phyloP scores from a whole-genome alignment of 108 stramenopile species.

The Cylindrotheca fusiformis region DNA sequence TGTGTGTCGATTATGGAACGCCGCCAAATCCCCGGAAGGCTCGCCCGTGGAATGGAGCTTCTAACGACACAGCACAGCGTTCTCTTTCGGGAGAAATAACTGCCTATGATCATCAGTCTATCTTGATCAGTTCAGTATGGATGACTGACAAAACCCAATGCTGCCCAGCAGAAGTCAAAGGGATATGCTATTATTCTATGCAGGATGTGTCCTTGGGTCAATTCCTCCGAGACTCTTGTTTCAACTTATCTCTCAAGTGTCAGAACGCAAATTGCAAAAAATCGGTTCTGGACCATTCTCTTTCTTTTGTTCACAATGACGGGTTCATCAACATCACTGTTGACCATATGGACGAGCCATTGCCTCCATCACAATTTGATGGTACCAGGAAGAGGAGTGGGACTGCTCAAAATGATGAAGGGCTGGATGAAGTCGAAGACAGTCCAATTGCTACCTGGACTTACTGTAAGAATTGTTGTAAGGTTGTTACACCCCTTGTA shows the following conservation, averaged over 20 bases:
- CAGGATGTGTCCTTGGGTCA: conserved; percentile 93
- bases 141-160: conserved; percentile 93
- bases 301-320: conserved; percentile 92
- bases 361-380: conserved; percentile 30
- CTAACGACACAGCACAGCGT: conserved; percentile 52
- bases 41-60: conserved; percentile 82
- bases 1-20: conserved; percentile 77
- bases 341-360: conserved; percentile 77
- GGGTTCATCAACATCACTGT: conserved; percentile 90
- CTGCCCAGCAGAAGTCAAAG: conserved; percentile 94
- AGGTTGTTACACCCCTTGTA: conserved; percentile 82
- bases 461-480: conserved; percentile 82
- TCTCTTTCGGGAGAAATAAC: conserved; percentile 70
- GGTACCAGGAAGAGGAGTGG: neutral
- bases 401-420: conserved; percentile 29
- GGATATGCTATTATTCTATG: conserved; percentile 90
- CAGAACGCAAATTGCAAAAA: conserved; percentile 92
- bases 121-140: conserved; percentile 93
- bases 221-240: conserved; percentile 92
- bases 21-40: conserved; percentile 66
- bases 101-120: conserved; percentile 87
- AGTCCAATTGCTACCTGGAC: conserved; percentile 90
- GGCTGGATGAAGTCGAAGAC: conserved; percentile 45
- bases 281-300: conserved; percentile 87
- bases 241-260: conserved; percentile 90